Evolutionary conservation across 306 rosid species (phyloP), one percentile per base, ranked within the genome.

Genomic region (Lablab purpureus): DNA sequence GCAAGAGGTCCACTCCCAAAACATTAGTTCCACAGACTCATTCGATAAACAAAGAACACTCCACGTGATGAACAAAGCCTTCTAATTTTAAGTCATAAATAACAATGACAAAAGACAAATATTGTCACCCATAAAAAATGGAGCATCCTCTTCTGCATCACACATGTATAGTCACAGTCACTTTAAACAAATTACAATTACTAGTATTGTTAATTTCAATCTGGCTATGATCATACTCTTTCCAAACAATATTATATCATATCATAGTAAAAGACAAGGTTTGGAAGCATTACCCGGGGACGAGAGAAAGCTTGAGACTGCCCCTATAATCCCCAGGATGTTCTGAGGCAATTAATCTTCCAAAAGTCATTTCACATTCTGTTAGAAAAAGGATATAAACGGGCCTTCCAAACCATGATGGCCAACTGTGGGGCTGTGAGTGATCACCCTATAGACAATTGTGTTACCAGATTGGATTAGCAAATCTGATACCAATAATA

Each of bases 251-350:
- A 49, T 12, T 43, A 79, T 49, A 50, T 65, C 55, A 9, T 12
- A 55, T 11, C 49, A 74, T 68, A 77, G 19, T 65, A 72, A 41
- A 76, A 34, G 62, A 74, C 22, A 74, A 62, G 47, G 73, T 65
- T 67, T 27, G 75, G 45, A 66, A 79, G 49, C 4, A 76, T 83
- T 91, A 95, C 99, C 99, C 99, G 12, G 99, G 94, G 37, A 56
- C 69, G 72, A 93, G 96, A 84, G 96, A 87, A 36, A 95, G 89
- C 78, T 80, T 90, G 78, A 87, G 78, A 32, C 84, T 37, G 74
- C 99, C 98, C 84, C 74, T 90, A 77, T 84, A 93, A 85, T 91
- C 93, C 84, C 99, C 99, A 67, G 92, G 90, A 65, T 91, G 96
- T 9, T 90, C 96, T 2, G 87, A 72, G 59, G 62, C 67, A 37